Percentiles rank a stretch among this genome's conserved stretches.
These are phyloP conservation scores for Micractinium sp. DNA, from an alignment of 139 green algal species.

Conservation along the genomic window DNA sequence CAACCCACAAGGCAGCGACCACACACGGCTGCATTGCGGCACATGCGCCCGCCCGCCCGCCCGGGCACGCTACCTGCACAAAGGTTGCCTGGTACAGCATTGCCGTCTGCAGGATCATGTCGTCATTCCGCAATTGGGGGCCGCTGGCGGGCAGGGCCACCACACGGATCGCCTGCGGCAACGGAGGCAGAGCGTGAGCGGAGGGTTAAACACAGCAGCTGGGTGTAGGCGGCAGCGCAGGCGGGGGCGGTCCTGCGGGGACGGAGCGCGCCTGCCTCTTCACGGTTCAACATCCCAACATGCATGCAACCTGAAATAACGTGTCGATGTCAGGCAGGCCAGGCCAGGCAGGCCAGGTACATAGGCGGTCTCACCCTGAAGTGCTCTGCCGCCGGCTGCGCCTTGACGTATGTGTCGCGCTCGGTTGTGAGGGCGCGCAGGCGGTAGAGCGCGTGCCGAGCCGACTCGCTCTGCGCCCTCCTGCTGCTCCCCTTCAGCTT, in stretches of 20 bases:
- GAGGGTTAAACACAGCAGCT: not conserved
- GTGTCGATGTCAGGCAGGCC: too few species aligned
- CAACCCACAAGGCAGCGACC: too few species aligned
- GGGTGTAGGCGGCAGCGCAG: not conserved
- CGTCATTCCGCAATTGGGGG: conserved; percentile 37
- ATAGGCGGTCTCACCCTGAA: not conserved
- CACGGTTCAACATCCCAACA: too few species aligned
- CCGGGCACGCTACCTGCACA: not conserved
- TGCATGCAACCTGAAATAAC: too few species aligned
- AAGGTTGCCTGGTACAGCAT: conserved; percentile 5
- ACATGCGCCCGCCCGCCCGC: not conserved
- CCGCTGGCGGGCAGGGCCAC: not conserved
- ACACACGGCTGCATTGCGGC: too few species aligned
- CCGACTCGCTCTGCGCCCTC: not conserved
- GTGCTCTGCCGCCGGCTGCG: conserved; percentile 39
- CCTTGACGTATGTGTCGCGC: conserved; percentile 34
- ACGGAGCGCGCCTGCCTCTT: too few species aligned
- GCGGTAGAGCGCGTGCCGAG: conserved; percentile 30
- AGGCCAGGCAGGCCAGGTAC: not conserved
- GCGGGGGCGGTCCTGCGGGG: not conserved
- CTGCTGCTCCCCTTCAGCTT: conserved; percentile 37
- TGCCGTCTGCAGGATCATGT: conserved; percentile 48
- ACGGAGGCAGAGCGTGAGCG: not conserved
- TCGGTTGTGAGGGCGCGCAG: conserved; percentile 18
- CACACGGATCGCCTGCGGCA: not conserved